These are phyloP conservation scores for Rhodotorula graminis DNA, from an alignment of 768 basidiomycete species.

Conservation along the genomic window DNA sequence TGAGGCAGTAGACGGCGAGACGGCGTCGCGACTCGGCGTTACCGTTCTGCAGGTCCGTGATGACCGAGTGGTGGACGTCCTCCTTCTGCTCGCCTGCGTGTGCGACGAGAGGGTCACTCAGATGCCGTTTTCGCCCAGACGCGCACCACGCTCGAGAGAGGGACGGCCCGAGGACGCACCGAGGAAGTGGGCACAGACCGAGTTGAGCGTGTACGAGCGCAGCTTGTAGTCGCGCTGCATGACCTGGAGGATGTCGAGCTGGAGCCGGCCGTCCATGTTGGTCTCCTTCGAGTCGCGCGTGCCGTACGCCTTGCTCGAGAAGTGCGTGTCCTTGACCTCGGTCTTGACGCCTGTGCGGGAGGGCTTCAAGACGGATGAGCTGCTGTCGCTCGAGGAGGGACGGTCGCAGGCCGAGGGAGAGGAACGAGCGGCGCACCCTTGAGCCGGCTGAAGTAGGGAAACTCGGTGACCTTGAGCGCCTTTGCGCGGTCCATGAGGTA, in stretches of 20 bases:
- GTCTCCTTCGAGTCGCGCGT: conserved; percentile 96
- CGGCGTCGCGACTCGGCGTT: conserved; percentile 86
- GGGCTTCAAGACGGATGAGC: conserved; percentile 9
- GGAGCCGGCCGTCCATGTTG: conserved; percentile 79
- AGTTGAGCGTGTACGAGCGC: conserved; percentile 93
- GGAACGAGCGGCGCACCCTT: conserved; percentile 53
- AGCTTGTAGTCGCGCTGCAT: conserved; percentile 99
- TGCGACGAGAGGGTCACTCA: not conserved
- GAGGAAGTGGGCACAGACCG: conserved; percentile 94
- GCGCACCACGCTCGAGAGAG: not conserved
- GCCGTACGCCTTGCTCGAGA: conserved; percentile 96
- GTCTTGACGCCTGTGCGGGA: conserved; percentile 61
- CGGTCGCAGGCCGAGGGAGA: not conserved
- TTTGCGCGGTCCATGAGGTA: conserved; percentile 90
- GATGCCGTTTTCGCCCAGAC: not conserved
- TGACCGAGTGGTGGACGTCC: conserved; percentile 96
- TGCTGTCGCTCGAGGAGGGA: conserved; percentile 2
- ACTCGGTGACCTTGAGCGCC: conserved; percentile 64
- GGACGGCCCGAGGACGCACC: conserved; percentile 44
- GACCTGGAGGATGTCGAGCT: conserved; percentile 90
- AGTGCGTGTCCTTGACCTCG: conserved; percentile 86
- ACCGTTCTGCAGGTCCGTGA: conserved; percentile 95
- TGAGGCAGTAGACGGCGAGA: conserved; percentile 93
- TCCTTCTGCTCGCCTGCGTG: conserved; percentile 82
- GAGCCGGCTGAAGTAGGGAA: conserved; percentile 70